A percentile compares a stretch with the other conserved stretches of the same genome.
phyloP scores from a whole-genome alignment of 1,139 yeast genomes.

The Pneumocystis murina region DNA sequence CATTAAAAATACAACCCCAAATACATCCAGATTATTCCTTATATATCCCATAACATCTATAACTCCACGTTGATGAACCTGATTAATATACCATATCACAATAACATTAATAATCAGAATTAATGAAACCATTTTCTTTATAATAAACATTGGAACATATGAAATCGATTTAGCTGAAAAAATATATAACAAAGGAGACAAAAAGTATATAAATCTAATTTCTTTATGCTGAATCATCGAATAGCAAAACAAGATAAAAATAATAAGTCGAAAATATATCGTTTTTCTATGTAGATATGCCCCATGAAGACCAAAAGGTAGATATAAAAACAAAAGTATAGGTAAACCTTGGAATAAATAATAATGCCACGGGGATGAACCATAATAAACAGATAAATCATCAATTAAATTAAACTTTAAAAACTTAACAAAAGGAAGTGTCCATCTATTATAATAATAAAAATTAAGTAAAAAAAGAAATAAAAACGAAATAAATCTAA shows the following conservation, averaged over 20 bases:
- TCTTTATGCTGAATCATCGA: constrained; percentile 73
- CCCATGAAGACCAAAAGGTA: constrained; percentile 46
- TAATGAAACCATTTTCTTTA: constrained; percentile 11
- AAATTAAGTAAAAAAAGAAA: constrained; percentile 38
- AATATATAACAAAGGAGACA: constrained; percentile 56
- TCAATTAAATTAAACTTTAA: constrained; percentile 60
- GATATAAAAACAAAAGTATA: constrained; percentile 45
- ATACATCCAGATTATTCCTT: constrained; percentile 29
- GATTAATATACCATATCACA: constrained; percentile 41
- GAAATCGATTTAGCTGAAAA: constrained; percentile 23
- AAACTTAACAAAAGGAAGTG: constrained; percentile 56
- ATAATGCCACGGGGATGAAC: constrained; percentile 73
- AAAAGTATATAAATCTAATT: constrained; percentile 73
- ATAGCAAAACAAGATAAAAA: constrained; percentile 37
- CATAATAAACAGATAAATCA: constrained; percentile 69
- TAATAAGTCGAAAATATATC: constrained; percentile 22
- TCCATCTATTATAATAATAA: constrained; percentile 40
- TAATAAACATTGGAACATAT: constrained; percentile 1
- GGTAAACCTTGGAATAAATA: constrained; percentile 76
- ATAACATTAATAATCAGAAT: constrained; percentile 26
- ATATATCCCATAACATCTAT: constrained; percentile 48
- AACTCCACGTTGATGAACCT: constrained; percentile 72
- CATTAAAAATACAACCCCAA: constrained; percentile 61
- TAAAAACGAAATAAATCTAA: constrained; percentile 22
- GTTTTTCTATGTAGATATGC: constrained; percentile 19